Percentiles rank a stretch among this genome's conserved stretches.
These are phyloP conservation scores for Vairimorpha necatrix DNA, from an alignment of 371 early-diverging fungal genomes.

Conservation along the genomic window DNA sequence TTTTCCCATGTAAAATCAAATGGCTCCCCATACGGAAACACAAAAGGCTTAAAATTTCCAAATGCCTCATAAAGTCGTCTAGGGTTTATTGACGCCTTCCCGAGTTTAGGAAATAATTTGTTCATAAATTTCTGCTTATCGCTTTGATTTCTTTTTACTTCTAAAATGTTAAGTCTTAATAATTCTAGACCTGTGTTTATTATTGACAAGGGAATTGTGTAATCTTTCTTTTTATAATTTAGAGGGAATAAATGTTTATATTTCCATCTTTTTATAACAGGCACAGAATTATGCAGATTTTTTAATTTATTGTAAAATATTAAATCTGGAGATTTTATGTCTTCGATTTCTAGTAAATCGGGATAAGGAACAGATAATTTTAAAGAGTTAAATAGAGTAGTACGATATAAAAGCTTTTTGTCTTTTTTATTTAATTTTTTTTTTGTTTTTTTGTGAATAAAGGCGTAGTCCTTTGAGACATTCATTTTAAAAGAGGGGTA, in stretches of 20 bases:
- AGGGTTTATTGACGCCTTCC: constrained; percentile 84
- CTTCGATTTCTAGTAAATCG: constrained; percentile 75
- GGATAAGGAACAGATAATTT: constrained; percentile 80
- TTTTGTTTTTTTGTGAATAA: not conserved
- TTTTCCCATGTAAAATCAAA: constrained; percentile 67
- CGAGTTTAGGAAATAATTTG: constrained; percentile 82
- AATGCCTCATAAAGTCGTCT: constrained; percentile 90
- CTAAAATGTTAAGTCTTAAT: constrained; percentile 77
- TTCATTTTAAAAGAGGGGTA: not conserved
- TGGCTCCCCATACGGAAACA: constrained; percentile 63
- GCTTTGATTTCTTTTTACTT: constrained; percentile 73
- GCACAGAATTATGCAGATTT: constrained; percentile 79
- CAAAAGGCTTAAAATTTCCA: constrained; percentile 79
- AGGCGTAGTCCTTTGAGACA: not conserved
- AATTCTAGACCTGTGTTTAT: constrained; percentile 86
- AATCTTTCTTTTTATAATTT: constrained; percentile 85
- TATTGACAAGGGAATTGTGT: constrained; percentile 74
- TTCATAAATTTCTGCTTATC: constrained; percentile 78
- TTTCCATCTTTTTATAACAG: constrained; percentile 87
- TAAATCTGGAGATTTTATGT: constrained; percentile 86
- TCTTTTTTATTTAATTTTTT: constrained; percentile 16
- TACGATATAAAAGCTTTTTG: constrained; percentile 5
- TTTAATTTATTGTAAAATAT: constrained; percentile 79
- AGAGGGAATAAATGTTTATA: constrained; percentile 86
- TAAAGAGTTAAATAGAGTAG: constrained; percentile 51